Evolutionary conservation across 2,329 filamentous ascomycete genomes (phyloP).

Genomic region (Claviceps digitariae): DNA sequence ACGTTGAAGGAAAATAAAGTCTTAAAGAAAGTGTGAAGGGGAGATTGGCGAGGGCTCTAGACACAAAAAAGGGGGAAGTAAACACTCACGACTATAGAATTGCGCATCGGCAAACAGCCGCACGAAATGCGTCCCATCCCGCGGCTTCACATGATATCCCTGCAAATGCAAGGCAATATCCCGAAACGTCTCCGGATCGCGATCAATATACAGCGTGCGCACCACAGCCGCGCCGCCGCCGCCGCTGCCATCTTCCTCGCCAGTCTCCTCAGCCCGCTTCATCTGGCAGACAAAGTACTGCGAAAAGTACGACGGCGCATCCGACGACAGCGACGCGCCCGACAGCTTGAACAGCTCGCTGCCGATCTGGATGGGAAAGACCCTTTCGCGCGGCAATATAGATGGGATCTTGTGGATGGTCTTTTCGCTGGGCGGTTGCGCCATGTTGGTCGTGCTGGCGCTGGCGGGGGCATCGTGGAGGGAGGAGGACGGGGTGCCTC

Average conservation of each 20-base stretch:
- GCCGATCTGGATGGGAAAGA: conserved; percentile 64
- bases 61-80: neutral
- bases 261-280: conserved; percentile 45
- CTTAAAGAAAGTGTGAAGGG: no score
- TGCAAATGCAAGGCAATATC: conserved; percentile 87
- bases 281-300: conserved; percentile 84
- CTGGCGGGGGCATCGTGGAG: no score
- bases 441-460: no score
- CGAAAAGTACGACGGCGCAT: conserved; percentile 91
- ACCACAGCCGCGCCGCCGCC: conserved; percentile 24
- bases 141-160: conserved; percentile 75
- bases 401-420: conserved; percentile 35
- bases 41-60: neutral
- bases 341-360: conserved; percentile 60
- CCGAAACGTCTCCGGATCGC: conserved; percentile 76
- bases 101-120: conserved; percentile 89
- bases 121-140: conserved; percentile 77
- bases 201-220: conserved; percentile 85
- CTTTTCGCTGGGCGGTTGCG: conserved; percentile 14
- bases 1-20: neutral
- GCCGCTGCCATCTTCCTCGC: conserved; percentile 34
- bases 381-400: conserved; percentile 54
- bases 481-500: conserved; percentile 2
- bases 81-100: conserved; percentile 65
- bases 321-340: conserved; percentile 58